Percentiles rank a stretch among this genome's conserved stretches.
Conservation (phyloP, 495 filamentous ascomycete species). For the Penicillium lagena region DNA sequence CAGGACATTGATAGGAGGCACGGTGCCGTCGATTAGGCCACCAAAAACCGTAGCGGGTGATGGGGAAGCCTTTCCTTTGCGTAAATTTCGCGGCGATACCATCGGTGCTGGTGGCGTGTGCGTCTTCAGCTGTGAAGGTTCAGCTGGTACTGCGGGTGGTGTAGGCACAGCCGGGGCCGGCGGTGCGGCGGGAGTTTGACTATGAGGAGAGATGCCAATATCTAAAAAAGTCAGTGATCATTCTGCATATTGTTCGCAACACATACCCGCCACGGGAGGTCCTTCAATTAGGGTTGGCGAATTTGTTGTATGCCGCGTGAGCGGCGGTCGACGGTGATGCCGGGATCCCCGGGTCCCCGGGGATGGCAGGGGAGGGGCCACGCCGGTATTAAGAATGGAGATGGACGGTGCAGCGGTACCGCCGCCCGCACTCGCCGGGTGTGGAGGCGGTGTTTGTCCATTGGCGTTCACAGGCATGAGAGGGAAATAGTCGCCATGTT, state of each 20-base stretch:
- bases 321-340: conserved; percentile 32
- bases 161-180: conserved; percentile 28
- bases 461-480: conserved; percentile 58
- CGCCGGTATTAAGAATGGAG: conserved; percentile 70
- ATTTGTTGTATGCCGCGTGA: conserved; percentile 67
- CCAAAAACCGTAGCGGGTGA: conserved; percentile 37
- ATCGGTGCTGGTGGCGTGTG: conserved; percentile 30
- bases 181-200: conserved; percentile 11
- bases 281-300: conserved; percentile 64
- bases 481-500: conserved; percentile 85
- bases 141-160: conserved; percentile 29
- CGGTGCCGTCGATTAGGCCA: conserved; percentile 71
- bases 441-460: conserved; percentile 28
- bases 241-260: background rate
- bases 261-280: conserved; percentile 24
- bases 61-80: conserved; percentile 41
- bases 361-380: conserved; percentile 76
- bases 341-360: conserved; percentile 58
- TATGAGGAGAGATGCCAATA: conserved; percentile 14
- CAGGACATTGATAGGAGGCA: conserved; percentile 94
- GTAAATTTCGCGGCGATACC: conserved; percentile 30
- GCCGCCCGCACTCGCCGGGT: conserved; percentile 31
- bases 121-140: conserved; percentile 30
- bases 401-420: conserved; percentile 49
- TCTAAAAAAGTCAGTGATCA: conserved; percentile 22